Conservation (phyloP, 1,284 basidiomycete genomes). For the Malassezia psittaci region DNA sequence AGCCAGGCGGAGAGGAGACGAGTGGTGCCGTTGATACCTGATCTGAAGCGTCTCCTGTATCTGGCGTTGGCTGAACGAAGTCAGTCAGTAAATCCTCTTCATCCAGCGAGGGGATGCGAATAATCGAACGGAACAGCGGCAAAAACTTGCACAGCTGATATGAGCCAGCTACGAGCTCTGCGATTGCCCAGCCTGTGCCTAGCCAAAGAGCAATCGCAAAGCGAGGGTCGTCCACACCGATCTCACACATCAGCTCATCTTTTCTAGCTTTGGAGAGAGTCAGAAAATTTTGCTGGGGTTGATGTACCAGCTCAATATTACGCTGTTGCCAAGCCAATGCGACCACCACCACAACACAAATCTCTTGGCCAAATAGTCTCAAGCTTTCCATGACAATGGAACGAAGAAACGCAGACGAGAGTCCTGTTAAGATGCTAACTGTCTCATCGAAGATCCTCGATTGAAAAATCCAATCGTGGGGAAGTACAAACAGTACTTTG, state of each 20-base stretch:
- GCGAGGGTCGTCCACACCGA: constrained; percentile 15
- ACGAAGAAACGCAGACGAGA: constrained; percentile 6
- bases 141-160: constrained; percentile 15
- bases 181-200: constrained; percentile 11
- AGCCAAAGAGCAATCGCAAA: constrained; percentile 15
- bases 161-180: constrained; percentile 11
- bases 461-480: background rate
- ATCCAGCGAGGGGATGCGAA: background rate
- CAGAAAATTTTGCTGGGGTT: no score
- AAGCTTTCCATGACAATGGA: constrained; percentile 12
- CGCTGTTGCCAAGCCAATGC: constrained; percentile 6
- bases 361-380: constrained; percentile 5
- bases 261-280: no score
- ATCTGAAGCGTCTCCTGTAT: background rate
- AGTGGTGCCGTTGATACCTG: background rate
- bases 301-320: background rate
- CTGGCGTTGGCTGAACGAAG: background rate
- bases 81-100: constrained; percentile 14
- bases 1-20: no score
- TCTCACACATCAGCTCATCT: background rate
- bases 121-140: constrained; percentile 10
- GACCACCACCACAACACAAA: constrained; percentile 8
- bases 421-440: background rate
- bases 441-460: background rate
- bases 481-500: background rate